Evolutionary conservation across 176 grass and related monocot species (phyloP).

Genomic region (Oryza meridionalis): DNA sequence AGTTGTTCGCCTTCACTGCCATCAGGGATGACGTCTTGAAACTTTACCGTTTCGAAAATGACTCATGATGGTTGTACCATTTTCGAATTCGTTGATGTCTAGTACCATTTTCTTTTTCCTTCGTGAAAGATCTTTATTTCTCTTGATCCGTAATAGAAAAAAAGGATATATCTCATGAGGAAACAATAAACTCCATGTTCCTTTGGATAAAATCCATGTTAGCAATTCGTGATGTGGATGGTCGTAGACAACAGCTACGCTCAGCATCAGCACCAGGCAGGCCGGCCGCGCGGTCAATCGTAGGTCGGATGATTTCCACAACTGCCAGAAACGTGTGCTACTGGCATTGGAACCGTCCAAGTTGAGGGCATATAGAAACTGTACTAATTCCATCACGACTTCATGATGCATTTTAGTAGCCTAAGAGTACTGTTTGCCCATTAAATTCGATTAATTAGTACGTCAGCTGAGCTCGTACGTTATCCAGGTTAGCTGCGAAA

Average conservation of each 20-base stretch:
- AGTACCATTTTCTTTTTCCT: too few relatives aligned
- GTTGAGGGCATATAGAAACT: background rate
- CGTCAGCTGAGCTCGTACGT: background rate
- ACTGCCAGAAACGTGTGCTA: background rate
- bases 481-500: background rate
- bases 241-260: background rate
- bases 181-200: background rate
- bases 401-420: background rate
- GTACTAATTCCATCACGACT: background rate
- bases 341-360: slow-evolving; percentile 1
- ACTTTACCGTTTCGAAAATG: too few relatives aligned
- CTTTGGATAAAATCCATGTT: background rate
- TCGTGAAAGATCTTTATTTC: too few relatives aligned
- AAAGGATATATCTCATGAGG: too few relatives aligned
- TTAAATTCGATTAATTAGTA: background rate
- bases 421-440: background rate
- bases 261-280: background rate
- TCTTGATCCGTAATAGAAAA: too few relatives aligned
- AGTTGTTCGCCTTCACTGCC: too few relatives aligned
- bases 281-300: background rate
- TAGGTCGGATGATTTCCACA: slow-evolving; percentile 21
- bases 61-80: too few relatives aligned
- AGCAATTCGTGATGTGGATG: background rate
- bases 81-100: too few relatives aligned
- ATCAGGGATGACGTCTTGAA: too few relatives aligned